A percentile compares a stretch with the other conserved stretches of the same genome.
phyloP scores from a whole-genome alignment of 2,329 filamentous ascomycete genomes.

The Talaromyces sp. region DNA sequence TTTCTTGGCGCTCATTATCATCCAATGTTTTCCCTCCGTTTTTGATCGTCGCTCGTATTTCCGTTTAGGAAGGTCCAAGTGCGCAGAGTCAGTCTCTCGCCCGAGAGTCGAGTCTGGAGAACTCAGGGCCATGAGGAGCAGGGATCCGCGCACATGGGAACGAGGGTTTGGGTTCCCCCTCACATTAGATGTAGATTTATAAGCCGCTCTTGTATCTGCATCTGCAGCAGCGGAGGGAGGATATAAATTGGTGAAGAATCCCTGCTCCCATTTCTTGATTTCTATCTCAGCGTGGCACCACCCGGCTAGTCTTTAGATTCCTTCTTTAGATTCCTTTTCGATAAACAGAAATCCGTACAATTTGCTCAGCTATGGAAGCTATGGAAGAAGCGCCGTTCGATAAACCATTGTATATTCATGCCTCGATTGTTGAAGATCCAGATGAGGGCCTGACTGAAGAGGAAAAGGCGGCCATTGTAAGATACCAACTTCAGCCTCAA shows the following conservation, averaged over 20 bases:
- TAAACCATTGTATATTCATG: constrained; percentile 12
- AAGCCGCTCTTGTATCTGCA: neutral
- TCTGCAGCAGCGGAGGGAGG: neutral
- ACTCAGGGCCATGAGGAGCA: neutral
- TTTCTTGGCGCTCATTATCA: neutral
- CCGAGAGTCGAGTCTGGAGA: neutral
- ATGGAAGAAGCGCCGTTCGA: neutral
- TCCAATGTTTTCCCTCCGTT: neutral
- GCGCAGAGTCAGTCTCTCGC: too few relatives aligned
- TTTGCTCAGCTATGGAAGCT: neutral
- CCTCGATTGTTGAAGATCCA: constrained; percentile 46
- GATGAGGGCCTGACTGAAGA: constrained; percentile 65
- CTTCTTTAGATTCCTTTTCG: neutral
- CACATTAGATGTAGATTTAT: neutral
- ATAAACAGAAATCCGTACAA: neutral
- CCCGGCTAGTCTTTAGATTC: neutral
- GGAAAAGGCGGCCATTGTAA: constrained; percentile 61
- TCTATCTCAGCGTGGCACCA: neutral
- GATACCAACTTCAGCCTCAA: constrained; percentile 24
- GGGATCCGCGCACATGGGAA: neutral
- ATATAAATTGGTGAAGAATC: neutral
- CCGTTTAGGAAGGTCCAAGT: neutral
- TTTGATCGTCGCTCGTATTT: constrained; percentile 1
- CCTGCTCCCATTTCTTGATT: neutral
- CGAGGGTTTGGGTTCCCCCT: neutral